Percentiles rank a stretch among this genome's conserved stretches.
phyloP scores from a whole-genome alignment of 2,329 filamentous ascomycete species.

The Ophidiomyces ophidiicola region DNA sequence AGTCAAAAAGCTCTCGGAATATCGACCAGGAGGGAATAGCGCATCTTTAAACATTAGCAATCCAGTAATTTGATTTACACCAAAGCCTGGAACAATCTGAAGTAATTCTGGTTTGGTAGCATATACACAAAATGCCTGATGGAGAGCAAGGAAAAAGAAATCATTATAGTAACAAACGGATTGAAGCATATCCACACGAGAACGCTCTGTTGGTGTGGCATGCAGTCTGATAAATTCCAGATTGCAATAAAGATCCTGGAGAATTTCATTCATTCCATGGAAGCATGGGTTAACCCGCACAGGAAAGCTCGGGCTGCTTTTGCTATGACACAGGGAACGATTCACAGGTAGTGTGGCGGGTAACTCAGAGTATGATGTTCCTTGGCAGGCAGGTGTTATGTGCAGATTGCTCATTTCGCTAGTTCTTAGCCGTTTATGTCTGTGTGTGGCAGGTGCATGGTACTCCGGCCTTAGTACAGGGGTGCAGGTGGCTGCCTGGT shows the following conservation, averaged over 20 bases:
- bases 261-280: not conserved
- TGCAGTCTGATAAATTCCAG: conserved; percentile 1
- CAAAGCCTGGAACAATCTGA: conserved; percentile 28
- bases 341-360: not conserved
- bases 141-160: conserved; percentile 51
- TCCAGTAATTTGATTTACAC: conserved; percentile 21
- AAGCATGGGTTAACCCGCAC: not conserved
- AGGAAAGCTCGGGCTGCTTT: not conserved
- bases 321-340: not conserved
- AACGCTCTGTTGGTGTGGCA: not conserved
- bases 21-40: conserved; percentile 35
- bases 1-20: conserved; percentile 31
- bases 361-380: not conserved
- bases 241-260: not conserved
- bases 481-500: no score
- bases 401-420: not conserved
- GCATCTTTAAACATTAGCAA: conserved; percentile 32
- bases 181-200: conserved; percentile 34
- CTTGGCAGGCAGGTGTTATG: not conserved
- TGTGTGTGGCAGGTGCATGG: not conserved
- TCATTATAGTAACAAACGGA: conserved; percentile 48
- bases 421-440: conserved; percentile 3
- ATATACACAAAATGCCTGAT: conserved; percentile 54
- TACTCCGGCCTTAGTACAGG: no score
- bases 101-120: conserved; percentile 28